These are phyloP conservation scores for Clavaria fumosa DNA, from an alignment of 768 basidiomycete genomes.

Conservation along the genomic window DNA sequence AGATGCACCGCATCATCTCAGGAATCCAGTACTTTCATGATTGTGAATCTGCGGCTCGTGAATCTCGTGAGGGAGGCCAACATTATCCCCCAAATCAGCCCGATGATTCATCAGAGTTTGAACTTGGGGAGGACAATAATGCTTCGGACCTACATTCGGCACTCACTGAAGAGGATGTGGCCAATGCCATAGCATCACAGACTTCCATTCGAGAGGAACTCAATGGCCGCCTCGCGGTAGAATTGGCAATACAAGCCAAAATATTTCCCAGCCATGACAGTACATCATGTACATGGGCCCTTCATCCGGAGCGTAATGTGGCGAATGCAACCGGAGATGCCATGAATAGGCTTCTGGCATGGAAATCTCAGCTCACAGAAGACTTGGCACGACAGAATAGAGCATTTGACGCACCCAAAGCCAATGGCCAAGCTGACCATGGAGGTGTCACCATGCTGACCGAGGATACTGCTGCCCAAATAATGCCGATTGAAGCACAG, in stretches of 20 bases:
- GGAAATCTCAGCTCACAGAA: not conserved
- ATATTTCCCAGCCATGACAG: slow-evolving; percentile 9
- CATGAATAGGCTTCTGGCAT: not conserved
- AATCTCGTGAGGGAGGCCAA: no score
- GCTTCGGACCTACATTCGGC: not conserved
- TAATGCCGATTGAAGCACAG: slow-evolving; percentile 6
- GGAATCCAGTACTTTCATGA: slow-evolving; percentile 9
- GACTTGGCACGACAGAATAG: not conserved
- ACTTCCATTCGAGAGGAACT: slow-evolving; percentile 5
- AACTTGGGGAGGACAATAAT: slow-evolving; percentile 13
- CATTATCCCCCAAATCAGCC: no score
- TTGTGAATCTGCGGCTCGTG: slow-evolving; percentile 5
- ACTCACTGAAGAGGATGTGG: not conserved
- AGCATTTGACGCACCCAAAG: not conserved
- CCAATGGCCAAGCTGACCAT: not conserved
- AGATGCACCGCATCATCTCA: slow-evolving; percentile 1
- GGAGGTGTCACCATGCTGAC: not conserved
- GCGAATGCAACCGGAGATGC: slow-evolving; percentile 4
- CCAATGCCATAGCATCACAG: not conserved
- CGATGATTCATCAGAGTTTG: slow-evolving; percentile 9
- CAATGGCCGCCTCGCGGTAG: slow-evolving; percentile 8
- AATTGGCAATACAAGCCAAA: slow-evolving; percentile 7
- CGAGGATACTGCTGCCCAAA: slow-evolving; percentile 3
- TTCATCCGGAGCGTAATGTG: not conserved
- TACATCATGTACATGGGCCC: slow-evolving; percentile 6